These are phyloP conservation scores for Aureobasidium sp. DNA, from an alignment of 2,329 filamentous ascomycete species.

Conservation along the genomic window DNA sequence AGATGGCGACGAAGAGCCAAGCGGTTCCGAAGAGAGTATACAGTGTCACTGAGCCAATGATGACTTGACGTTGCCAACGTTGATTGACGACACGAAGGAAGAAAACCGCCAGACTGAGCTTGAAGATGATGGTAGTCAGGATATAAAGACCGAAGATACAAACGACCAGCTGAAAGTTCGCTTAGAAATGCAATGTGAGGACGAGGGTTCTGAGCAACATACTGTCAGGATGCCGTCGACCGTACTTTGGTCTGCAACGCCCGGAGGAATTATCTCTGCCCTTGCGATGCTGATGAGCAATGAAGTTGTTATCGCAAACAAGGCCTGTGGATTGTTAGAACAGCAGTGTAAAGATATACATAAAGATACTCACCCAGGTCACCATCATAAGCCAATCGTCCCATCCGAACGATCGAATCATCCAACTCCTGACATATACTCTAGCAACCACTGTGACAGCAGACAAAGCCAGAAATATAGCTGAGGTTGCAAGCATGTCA, in stretches of 20 bases:
- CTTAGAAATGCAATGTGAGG: neutral
- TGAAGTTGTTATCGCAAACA: neutral
- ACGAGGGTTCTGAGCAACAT: neutral
- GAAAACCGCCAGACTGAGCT: slow-evolving; percentile 40
- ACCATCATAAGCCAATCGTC: slow-evolving; percentile 38
- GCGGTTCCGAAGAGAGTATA: slow-evolving; percentile 31
- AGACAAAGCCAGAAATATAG: slow-evolving; percentile 28
- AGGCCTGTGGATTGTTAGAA: neutral
- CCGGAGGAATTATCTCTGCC: neutral
- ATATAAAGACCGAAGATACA: slow-evolving; percentile 35
- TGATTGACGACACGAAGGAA: slow-evolving; percentile 37
- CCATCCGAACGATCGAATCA: slow-evolving; percentile 37
- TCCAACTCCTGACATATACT: slow-evolving; percentile 33
- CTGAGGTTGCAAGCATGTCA: slow-evolving; percentile 1
- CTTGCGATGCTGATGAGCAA: neutral
- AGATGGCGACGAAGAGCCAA: slow-evolving; percentile 26
- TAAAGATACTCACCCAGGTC: slow-evolving; percentile 28
- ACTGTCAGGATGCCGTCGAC: slow-evolving; percentile 6
- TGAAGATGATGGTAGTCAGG: slow-evolving; percentile 35
- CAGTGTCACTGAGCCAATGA: slow-evolving; percentile 22
- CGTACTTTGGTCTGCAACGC: neutral
- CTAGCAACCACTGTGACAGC: slow-evolving; percentile 35
- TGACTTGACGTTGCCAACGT: slow-evolving; percentile 30
- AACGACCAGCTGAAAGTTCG: slow-evolving; percentile 21
- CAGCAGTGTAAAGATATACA: no score